Base-by-base conservation (phyloP, 192 early-diverging fungal species). In the Umbelopsis isabellina region DNA sequence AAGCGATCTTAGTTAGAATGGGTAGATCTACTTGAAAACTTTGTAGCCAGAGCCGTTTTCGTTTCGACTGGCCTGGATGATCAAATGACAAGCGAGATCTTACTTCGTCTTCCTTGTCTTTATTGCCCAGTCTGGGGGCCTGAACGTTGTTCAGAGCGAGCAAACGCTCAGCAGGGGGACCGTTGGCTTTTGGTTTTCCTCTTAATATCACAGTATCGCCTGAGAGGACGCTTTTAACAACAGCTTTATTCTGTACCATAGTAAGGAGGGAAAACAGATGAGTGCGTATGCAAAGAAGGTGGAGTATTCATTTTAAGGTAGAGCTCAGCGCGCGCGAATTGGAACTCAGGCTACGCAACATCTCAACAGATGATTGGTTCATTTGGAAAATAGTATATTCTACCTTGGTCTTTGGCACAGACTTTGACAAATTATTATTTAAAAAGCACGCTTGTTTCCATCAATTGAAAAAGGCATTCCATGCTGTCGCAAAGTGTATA, bases 191-290 rank as follows among this genome's bases (percentile, higher is more conserved):
- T 33, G 92, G 92, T 52, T 86, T 90, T 46, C 94, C 94, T 47
- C 92, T 88, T 23, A 99, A 86, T 58, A 97, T 86, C 46, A 99
- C 84, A 64, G 92, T 92, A 86, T 98, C 95, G 64, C 95, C 96
- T 11, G 94, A 96, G 58, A 98, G 83, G 20, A 95, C 92, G 37
- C 83, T 90, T 78, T 98, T 98, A 73, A 96, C 92, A 7, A 88
- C 78, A 66, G 92, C 96, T 77, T 83, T 86, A 20, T 77, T 71
- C 37, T 71, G 69, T 8, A 48, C 70, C 75, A 74, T 49, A 49
- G 2, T 61, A 33, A 12, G 30, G 13, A 16, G 33, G 30, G 20
- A 49, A 61, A 61, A 61, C 55, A 35, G 55, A 61, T 61, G 55
- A 61, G 30, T 8, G 15, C 21, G 55, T 35, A 35, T 1, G 11